These are phyloP conservation scores for Atkinsonella texensis DNA, from an alignment of 2,329 filamentous ascomycete species.

Conservation along the genomic window DNA sequence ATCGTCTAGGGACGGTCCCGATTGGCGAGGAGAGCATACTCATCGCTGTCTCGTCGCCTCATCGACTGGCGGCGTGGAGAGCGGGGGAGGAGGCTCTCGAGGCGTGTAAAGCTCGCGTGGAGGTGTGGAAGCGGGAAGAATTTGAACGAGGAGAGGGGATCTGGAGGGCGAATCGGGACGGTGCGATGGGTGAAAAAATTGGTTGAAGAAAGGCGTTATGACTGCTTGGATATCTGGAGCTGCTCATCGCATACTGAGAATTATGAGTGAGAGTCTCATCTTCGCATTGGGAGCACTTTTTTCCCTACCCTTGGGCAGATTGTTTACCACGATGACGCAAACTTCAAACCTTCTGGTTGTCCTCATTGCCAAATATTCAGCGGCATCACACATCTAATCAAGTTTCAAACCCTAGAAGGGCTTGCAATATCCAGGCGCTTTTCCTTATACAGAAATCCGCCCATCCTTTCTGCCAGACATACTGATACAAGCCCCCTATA, in stretches of 20 bases:
- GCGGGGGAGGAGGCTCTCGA: slow-evolving; percentile 86
- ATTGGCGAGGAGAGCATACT: slow-evolving; percentile 90
- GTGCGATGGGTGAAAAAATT: slow-evolving; percentile 41
- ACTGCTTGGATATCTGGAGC: not conserved
- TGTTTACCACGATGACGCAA: no score
- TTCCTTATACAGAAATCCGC: no score
- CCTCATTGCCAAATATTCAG: no score
- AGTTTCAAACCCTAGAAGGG: no score
- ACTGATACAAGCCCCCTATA: not conserved
- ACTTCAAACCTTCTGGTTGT: no score
- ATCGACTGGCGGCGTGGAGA: slow-evolving; percentile 74
- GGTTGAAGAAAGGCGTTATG: slow-evolving; percentile 7
- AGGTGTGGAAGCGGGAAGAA: slow-evolving; percentile 91
- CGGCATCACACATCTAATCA: no score
- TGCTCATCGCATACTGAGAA: no score
- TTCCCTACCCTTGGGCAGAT: no score
- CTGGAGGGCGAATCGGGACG: slow-evolving; percentile 83
- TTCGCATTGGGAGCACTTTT: no score
- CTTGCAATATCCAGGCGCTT: no score
- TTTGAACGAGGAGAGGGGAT: slow-evolving; percentile 68
- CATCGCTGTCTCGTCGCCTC: slow-evolving; percentile 73
- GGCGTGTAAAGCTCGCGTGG: slow-evolving; percentile 71
- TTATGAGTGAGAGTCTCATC: no score
- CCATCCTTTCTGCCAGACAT: not conserved
- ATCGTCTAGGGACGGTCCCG: slow-evolving; percentile 74